A percentile compares a stretch with the other conserved stretches of the same genome.
Conservation (phyloP, 2,329 filamentous ascomycete species). For the Fusarium tricinctum region DNA sequence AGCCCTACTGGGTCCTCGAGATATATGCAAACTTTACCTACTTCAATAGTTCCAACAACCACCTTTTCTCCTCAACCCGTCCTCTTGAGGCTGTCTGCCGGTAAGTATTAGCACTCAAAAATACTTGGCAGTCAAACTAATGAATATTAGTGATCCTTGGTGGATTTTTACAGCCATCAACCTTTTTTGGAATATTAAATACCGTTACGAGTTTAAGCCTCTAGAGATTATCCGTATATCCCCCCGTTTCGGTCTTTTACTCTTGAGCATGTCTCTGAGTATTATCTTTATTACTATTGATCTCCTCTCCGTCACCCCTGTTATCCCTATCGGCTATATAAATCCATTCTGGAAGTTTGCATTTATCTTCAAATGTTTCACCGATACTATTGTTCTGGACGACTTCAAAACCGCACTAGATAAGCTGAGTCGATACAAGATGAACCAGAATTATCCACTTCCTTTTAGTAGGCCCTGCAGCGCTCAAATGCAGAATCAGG, state of each 20-base stretch:
- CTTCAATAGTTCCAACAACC: conserved; percentile 66
- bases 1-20: conserved; percentile 75
- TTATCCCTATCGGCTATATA: conserved; percentile 56
- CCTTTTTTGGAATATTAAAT: conserved; percentile 74
- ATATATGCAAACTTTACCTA: conserved; percentile 76
- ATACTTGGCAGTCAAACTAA: background rate
- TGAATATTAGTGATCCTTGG: conserved; percentile 69
- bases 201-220: conserved; percentile 70
- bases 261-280: conserved; percentile 71
- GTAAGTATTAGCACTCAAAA: conserved; percentile 47
- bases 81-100: conserved; percentile 73
- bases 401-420: conserved; percentile 75
- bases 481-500: background rate
- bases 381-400: conserved; percentile 75
- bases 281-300: conserved; percentile 73
- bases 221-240: conserved; percentile 71
- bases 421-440: conserved; percentile 38
- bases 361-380: conserved; percentile 68
- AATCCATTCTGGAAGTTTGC: conserved; percentile 44
- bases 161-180: conserved; percentile 75
- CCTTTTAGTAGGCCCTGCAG: conserved; percentile 29
- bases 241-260: conserved; percentile 74
- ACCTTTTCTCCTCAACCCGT: conserved; percentile 67
- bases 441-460: conserved; percentile 20
- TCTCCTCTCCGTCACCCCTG: conserved; percentile 69